Evolutionary conservation across 179 eudicot species (phyloP), one percentile per base, ranked within the genome.

Genomic region (Silene coronaria): DNA sequence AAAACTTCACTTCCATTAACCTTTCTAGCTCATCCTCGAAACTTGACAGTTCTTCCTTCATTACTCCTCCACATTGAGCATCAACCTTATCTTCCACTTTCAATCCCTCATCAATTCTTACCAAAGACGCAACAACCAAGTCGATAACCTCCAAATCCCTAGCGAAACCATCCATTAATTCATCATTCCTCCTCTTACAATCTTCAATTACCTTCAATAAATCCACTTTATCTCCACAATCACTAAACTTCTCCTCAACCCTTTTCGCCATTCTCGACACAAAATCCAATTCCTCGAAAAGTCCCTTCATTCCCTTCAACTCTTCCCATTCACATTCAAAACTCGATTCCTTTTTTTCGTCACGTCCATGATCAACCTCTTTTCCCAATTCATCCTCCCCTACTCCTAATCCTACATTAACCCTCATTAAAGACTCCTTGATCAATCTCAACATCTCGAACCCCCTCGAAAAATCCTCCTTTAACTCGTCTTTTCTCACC

Each of bases 351-450:
- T 74, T 75, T 61, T 58, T 0, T 17, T 6, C 57, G 14, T 51
- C 55, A 48, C 51, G 11, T 45, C 12, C 51, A 45, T 45, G 51
- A 10, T 45, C 51, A 45, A 45, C 53, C 51, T 21, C 19, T 14
- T 75, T 77, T 23, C 70, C 83, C n/a, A 63, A 63, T 26, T 72
- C 62, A 17, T 77, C 68, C 51, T 73, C 78, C 61, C 42, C 75
- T 8, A 73, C 76, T 45, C 51, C 76, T 16, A 84, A 30, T 64
- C 79, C 53, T 71, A 70, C 71, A 67, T 26, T n/a, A 22, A 79
- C 75, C 84, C 80, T 82, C 17, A 75, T n/a, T 76, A 87, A 81
- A 63, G 75, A 72, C 74, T 81, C 85, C 67, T 81, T 85, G 11
- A 77, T 78, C 55, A 79, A 83, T 65, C 76, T 62, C 6, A 82